Evolutionary conservation across 108 stramenopile species (phyloP), one percentile per base, ranked within the genome.

Genomic region (Hondaea fermentalgiana): DNA sequence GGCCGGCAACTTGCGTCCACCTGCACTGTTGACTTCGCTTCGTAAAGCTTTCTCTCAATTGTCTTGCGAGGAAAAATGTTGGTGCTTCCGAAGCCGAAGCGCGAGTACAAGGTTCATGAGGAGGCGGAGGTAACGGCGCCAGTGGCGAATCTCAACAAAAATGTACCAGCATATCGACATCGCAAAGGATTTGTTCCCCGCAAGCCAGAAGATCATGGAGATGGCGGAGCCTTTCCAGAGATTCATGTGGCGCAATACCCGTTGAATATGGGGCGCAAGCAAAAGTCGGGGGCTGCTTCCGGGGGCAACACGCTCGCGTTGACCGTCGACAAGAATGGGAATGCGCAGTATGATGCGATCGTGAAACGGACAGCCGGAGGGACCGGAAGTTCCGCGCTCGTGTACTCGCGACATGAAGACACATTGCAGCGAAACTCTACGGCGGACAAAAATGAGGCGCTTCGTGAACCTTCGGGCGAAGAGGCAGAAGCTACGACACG

Each of bases 171-270:
- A 17, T 94, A 94, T 59, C 90, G 93, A 1, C 35, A 60, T n/a
- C 89, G 93, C 23, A 47, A 91, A 14, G 91, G 87, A 60, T 99
- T 98, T 92, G 97, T 99, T 17, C 99, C 98, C 8, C 96, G 97
- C 35, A 91, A 90, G 23, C 87, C 97, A 47, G 90, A 88, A 29
- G 99, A 98, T 90, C 98, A 98, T 90, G 98, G 96, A 53, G 99
- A 99, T 88, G 99, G 99, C 0, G 99, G 98, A 5, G 97, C 98
- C 72, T 99, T 96, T 90, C 99, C 98, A 28, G 99, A 99, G 93
- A 97, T 99, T 72, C 98, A 98, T 88, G 97, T 98, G 23, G 97
- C 97, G 57, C 99, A 99, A 89, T 99, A 97, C 90, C 99, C 99
- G 5, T 94, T 97, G 45, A 95, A 97, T 89, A 99, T 99, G 99